Conservation (phyloP, 2,329 filamentous ascomycete species). For the Hypoxylon sp. region DNA sequence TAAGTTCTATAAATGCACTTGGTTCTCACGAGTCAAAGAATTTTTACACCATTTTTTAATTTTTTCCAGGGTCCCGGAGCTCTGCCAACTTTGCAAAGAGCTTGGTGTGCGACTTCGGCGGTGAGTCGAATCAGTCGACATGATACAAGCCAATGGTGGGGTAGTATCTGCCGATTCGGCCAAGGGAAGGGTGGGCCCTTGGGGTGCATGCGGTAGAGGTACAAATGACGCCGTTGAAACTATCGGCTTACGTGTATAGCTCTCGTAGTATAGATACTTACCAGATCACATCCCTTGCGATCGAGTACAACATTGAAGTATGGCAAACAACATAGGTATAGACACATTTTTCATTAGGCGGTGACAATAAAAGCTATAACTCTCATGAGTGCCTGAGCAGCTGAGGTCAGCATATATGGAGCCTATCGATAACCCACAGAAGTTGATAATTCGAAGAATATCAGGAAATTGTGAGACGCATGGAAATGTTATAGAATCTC, state of each 20-base stretch:
- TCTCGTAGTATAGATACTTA: slow-evolving; percentile 14
- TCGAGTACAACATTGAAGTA: background rate
- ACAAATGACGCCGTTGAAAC: slow-evolving; percentile 8
- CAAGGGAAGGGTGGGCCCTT: slow-evolving; percentile 18
- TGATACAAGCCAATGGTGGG: slow-evolving; percentile 43
- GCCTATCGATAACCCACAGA: background rate
- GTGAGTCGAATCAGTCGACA: slow-evolving; percentile 47
- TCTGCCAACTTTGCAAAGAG: slow-evolving; percentile 28
- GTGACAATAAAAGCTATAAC: background rate
- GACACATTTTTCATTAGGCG: background rate
- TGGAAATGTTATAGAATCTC: slow-evolving; percentile 3
- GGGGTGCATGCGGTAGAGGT: slow-evolving; percentile 27
- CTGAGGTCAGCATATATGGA: background rate
- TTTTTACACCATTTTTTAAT: slow-evolving; percentile 31
- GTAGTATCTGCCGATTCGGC: slow-evolving; percentile 33
- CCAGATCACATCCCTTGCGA: background rate
- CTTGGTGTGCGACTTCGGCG: slow-evolving; percentile 51
- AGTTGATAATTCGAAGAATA: background rate
- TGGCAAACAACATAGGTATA: background rate
- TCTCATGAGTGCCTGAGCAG: background rate
- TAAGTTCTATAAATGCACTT: slow-evolving; percentile 29
- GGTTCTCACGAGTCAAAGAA: slow-evolving; percentile 17
- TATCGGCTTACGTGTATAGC: background rate
- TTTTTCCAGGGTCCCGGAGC: slow-evolving; percentile 38
- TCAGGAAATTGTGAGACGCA: background rate